phyloP scores from a whole-genome alignment of 495 filamentous ascomycete species.

The Sporormia fimetaria region DNA sequence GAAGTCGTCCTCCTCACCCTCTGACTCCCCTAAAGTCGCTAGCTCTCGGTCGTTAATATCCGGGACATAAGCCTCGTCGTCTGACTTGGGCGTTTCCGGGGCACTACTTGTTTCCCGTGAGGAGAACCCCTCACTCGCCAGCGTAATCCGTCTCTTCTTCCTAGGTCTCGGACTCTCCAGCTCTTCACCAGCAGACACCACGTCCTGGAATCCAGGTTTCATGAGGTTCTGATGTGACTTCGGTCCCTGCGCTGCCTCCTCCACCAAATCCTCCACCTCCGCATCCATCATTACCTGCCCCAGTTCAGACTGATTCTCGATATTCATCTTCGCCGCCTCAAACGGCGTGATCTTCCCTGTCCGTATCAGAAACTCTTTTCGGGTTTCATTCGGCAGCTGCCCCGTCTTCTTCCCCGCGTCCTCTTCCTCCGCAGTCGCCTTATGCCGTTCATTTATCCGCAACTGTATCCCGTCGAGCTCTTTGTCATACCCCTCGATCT shows the following conservation, averaged over 20 bases:
- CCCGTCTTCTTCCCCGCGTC: slow-evolving; percentile 38
- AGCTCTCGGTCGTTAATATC: slow-evolving; percentile 22
- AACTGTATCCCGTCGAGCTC: slow-evolving; percentile 68
- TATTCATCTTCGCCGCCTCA: slow-evolving; percentile 48
- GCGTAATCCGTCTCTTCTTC: slow-evolving; percentile 35
- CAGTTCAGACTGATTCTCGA: slow-evolving; percentile 48
- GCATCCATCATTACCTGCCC: slow-evolving; percentile 65
- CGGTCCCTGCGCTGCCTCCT: slow-evolving; percentile 19
- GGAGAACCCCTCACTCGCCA: background rate
- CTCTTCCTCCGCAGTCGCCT: slow-evolving; percentile 38
- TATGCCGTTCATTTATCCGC: slow-evolving; percentile 63
- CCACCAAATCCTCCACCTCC: slow-evolving; percentile 39
- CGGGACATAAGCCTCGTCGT: slow-evolving; percentile 28
- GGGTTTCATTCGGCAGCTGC: slow-evolving; percentile 63
- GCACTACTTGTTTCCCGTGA: slow-evolving; percentile 5
- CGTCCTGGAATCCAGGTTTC: slow-evolving; percentile 62
- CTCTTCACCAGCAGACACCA: slow-evolving; percentile 22
- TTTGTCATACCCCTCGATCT: slow-evolving; percentile 47
- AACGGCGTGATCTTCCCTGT: slow-evolving; percentile 98
- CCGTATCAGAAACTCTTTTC: slow-evolving; percentile 79
- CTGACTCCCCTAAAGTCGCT: slow-evolving; percentile 23
- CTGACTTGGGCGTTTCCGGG: slow-evolving; percentile 12
- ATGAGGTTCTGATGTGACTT: slow-evolving; percentile 72
- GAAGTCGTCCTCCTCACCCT: slow-evolving; percentile 33
- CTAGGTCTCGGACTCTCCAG: slow-evolving; percentile 15